These are phyloP conservation scores for Bidens hawaiensis DNA, from an alignment of 140 eudicot species.

Conservation along the genomic window DNA sequence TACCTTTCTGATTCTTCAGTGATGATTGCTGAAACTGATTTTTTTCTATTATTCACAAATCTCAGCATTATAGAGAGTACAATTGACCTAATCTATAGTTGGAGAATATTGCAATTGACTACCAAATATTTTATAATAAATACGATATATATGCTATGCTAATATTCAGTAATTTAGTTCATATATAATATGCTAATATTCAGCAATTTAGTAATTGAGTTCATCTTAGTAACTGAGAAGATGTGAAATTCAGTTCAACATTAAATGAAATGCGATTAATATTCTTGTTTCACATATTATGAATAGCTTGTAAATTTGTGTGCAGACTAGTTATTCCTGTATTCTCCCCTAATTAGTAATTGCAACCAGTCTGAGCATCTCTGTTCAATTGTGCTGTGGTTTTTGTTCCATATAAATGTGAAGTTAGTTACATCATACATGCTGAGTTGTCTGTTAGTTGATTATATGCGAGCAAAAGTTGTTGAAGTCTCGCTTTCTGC, in stretches of 20 bases:
- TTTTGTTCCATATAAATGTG: background rate
- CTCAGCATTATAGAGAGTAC: no score
- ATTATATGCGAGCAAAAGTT: background rate
- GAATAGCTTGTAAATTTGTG: background rate
- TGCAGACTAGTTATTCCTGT: background rate
- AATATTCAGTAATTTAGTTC: no score
- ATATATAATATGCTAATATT: no score
- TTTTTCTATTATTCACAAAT: no score
- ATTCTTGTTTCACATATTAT: background rate
- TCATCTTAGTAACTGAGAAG: no score
- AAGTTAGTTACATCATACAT: background rate
- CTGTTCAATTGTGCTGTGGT: background rate
- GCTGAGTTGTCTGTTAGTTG: background rate
- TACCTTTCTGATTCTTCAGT: no score
- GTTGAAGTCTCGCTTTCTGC: background rate
- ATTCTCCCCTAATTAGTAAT: background rate
- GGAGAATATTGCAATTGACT: no score
- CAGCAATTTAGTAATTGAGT: no score
- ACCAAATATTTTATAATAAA: no score
- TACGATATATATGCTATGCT: no score
- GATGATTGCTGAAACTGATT: no score
- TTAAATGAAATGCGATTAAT: background rate
- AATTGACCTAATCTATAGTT: no score
- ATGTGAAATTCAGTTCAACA: background rate
- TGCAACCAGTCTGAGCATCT: background rate